These are phyloP conservation scores for Phylloporus rhodoxanthus DNA, from an alignment of 768 basidiomycete genomes.

Conservation along the genomic window DNA sequence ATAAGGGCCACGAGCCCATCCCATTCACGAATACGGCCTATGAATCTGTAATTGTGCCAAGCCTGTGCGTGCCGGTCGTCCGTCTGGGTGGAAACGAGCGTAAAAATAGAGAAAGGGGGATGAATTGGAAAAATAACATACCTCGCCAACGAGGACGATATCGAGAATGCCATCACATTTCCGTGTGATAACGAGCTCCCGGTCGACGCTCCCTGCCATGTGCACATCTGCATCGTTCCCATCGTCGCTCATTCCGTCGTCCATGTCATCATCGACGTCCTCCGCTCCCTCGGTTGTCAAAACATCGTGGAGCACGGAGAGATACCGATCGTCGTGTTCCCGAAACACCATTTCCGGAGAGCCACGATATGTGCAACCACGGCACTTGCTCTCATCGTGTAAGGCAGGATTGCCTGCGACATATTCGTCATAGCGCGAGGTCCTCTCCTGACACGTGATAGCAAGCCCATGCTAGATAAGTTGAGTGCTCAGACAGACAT, in stretches of 20 bases:
- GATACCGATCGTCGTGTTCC: conserved; percentile 21
- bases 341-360: conserved; percentile 27
- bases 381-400: conserved; percentile 40
- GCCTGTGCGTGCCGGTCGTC: conserved; percentile 42
- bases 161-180: conserved; percentile 55
- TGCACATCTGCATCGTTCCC: conserved; percentile 23
- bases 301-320: conserved; percentile 12
- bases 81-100: conserved; percentile 33
- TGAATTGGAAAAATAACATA: conserved; percentile 22
- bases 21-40: conserved; percentile 52
- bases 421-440: conserved; percentile 39
- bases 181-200: conserved; percentile 21
- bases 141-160: conserved; percentile 56
- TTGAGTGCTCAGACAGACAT: background rate
- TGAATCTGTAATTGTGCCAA: conserved; percentile 43
- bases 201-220: conserved; percentile 17
- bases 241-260: conserved; percentile 26
- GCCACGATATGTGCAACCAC: conserved; percentile 25
- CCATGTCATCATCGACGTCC: conserved; percentile 26
- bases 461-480: conserved; percentile 16
- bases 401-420: conserved; percentile 33
- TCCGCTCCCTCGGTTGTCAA: conserved; percentile 10
- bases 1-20: conserved; percentile 55
- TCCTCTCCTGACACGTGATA: conserved; percentile 20
- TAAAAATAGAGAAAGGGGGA: background rate